Evolutionary conservation across 768 basidiomycete species (phyloP), one percentile per base, ranked within the genome.

Genomic region (Xerocomellus amylosporus): DNA sequence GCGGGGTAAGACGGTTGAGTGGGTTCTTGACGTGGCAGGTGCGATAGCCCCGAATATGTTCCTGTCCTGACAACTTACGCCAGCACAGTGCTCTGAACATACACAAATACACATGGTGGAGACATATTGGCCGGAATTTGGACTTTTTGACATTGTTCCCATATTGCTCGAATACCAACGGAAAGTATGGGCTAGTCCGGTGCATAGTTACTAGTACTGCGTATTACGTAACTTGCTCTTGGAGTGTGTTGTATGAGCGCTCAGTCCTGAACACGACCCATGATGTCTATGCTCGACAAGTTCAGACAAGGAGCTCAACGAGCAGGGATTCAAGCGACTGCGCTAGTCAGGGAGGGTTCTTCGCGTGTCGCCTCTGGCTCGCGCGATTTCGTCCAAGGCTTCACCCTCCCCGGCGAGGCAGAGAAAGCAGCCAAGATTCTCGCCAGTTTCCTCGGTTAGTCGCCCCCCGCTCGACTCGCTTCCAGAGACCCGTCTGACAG

Each of bases 1-100:
- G 92, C 48, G 93, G 94, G 12, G 97, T 96, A 7, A 87, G 57
- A 10, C 66, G 67, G 8, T 5, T 69, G 8, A 69, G 67, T 64
- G 93, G 97, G 61, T 99, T 86, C 66, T 70, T 98, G 67, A 81
- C 95, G 15, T 99, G 96, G 97, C 97, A 99, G 89, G 95, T 90
- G 53, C n/a, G 20, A 10, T 24, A 7, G 24, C 1, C 8, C 2
- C 5, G 7, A 13, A 2, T 24, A 24, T 20, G 36, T 51, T 14
- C 15, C 46, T 19, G 13, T 13, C 20, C 22, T n/a, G n/a, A n/a
- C 1, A 20, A 24, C 53, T 54, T 34, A 26, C 34, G 24, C 17
- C 8, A 8, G 9, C 34, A 10, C 64, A 97, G 92, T 85, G 86
- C 57, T 86, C 79, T 49, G 86, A 95, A 63, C 70, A 88, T 58